These are phyloP conservation scores for Epithemia pelagica DNA, from an alignment of 108 stramenopile species.

Conservation along the genomic window DNA sequence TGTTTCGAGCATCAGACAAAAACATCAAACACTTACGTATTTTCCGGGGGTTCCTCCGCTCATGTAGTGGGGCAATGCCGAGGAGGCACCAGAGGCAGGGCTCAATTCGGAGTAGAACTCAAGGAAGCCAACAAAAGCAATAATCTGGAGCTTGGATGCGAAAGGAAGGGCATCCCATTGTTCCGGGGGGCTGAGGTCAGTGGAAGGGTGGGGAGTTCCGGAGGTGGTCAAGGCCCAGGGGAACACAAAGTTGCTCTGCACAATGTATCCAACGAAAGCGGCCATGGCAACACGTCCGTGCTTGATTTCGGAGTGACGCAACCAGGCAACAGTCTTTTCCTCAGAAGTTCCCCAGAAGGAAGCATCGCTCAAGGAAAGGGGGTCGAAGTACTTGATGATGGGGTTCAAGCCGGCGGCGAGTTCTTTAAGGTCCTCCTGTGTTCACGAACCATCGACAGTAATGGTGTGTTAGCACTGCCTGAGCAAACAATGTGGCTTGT, in stretches of 20 bases:
- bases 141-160: constrained; percentile 37
- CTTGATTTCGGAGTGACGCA: constrained; percentile 61
- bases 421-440: not conserved
- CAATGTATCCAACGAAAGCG: constrained; percentile 53
- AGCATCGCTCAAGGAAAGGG: constrained; percentile 31
- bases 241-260: constrained; percentile 29
- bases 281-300: constrained; percentile 77
- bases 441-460: too few species aligned
- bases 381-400: constrained; percentile 56
- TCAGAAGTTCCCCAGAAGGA: constrained; percentile 41
- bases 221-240: constrained; percentile 36
- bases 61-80: constrained; percentile 41
- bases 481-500: too few species aligned
- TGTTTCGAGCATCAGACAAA: too few species aligned
- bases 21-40: constrained; percentile 43
- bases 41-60: constrained; percentile 53
- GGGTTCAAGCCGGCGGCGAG: constrained; percentile 54
- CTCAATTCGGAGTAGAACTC: constrained; percentile 30
- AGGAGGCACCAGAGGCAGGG: not conserved
- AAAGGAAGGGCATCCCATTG: constrained; percentile 55
- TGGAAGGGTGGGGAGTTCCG: constrained; percentile 34
- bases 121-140: constrained; percentile 51
- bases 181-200: constrained; percentile 34
- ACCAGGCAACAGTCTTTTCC: constrained; percentile 43
- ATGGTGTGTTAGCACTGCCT: too few species aligned